Percentiles rank a stretch among this genome's conserved stretches.
Evolutionary conservation across 192 early-diverging fungal genomes (phyloP).

Genomic region (Powellomyces hirtus): DNA sequence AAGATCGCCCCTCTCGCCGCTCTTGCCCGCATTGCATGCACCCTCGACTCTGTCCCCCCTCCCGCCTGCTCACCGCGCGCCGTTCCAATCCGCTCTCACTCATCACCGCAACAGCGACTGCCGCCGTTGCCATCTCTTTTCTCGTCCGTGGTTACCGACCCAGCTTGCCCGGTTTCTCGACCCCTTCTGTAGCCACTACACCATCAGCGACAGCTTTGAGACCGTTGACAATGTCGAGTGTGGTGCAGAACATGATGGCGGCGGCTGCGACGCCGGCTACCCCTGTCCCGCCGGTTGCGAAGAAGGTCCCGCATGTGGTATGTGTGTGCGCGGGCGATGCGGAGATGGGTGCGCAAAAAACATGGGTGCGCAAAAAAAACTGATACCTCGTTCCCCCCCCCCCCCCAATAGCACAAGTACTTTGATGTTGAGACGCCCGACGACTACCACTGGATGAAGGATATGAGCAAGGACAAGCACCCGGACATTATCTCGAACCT

Average conservation of each 20-base stretch:
- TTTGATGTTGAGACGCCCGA: slow-evolving; percentile 20
- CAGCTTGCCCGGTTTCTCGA: too few species aligned
- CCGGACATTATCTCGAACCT: slow-evolving; percentile 44
- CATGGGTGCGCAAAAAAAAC: background rate
- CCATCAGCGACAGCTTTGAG: too few species aligned
- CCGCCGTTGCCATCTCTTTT: too few species aligned
- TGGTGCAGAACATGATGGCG: background rate
- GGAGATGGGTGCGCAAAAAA: slow-evolving; percentile 1
- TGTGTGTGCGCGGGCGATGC: background rate
- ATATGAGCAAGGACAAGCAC: slow-evolving; percentile 32
- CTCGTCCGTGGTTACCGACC: too few species aligned
- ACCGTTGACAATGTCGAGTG: slow-evolving; percentile 5
- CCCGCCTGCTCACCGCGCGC: too few species aligned
- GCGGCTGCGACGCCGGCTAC: background rate
- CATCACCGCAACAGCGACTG: too few species aligned
- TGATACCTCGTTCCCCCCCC: background rate
- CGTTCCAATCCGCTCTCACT: too few species aligned
- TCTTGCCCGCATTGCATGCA: too few species aligned
- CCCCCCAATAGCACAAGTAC: slow-evolving; percentile 7
- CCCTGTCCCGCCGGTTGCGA: slow-evolving; percentile 36
- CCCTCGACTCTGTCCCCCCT: too few species aligned
- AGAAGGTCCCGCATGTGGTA: slow-evolving; percentile 28
- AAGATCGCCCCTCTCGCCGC: too few species aligned
- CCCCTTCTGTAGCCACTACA: too few species aligned
- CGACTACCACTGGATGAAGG: slow-evolving; percentile 53